Percentiles rank a stretch among this genome's conserved stretches.
phyloP scores from a whole-genome alignment of 2,329 filamentous ascomycete genomes.

The Calonectria hawksworthii region DNA sequence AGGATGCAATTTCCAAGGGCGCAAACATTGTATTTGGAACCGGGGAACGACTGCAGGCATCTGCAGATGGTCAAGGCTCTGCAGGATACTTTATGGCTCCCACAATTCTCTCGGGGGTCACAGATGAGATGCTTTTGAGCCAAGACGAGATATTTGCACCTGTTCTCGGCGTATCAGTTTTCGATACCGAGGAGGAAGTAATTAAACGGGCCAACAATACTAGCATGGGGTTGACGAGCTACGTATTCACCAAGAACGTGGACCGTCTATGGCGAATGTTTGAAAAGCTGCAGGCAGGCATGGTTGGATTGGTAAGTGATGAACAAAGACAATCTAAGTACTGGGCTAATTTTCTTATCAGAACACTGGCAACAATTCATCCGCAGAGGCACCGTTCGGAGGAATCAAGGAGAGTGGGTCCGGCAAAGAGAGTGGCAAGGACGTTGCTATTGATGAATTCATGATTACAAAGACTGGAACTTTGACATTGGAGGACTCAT shows the following conservation, averaged over 20 bases:
- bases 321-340: not conserved
- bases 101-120: slow-evolving; percentile 78
- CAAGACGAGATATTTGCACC: slow-evolving; percentile 81
- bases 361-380: slow-evolving; percentile 58
- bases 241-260: slow-evolving; percentile 73
- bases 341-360: slow-evolving; percentile 11
- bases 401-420: slow-evolving; percentile 63
- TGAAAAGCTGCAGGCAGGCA: slow-evolving; percentile 62
- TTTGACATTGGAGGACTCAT: slow-evolving; percentile 49
- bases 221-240: slow-evolving; percentile 79
- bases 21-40: slow-evolving; percentile 70
- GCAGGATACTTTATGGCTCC: slow-evolving; percentile 78
- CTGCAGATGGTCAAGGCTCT: slow-evolving; percentile 44
- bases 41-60: slow-evolving; percentile 56
- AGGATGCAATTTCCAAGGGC: slow-evolving; percentile 73
- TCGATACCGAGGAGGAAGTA: slow-evolving; percentile 79
- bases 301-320: slow-evolving; percentile 53
- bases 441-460: slow-evolving; percentile 62
- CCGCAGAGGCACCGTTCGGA: slow-evolving; percentile 61
- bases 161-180: slow-evolving; percentile 77
- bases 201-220: slow-evolving; percentile 74
- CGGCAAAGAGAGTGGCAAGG: slow-evolving; percentile 63
- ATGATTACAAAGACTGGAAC: slow-evolving; percentile 62
- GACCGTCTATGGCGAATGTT: slow-evolving; percentile 58
- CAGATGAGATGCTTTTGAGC: slow-evolving; percentile 74